Evolutionary conservation across 2,329 filamentous ascomycete species (phyloP).

Genomic region (Coniochaeta sp.): DNA sequence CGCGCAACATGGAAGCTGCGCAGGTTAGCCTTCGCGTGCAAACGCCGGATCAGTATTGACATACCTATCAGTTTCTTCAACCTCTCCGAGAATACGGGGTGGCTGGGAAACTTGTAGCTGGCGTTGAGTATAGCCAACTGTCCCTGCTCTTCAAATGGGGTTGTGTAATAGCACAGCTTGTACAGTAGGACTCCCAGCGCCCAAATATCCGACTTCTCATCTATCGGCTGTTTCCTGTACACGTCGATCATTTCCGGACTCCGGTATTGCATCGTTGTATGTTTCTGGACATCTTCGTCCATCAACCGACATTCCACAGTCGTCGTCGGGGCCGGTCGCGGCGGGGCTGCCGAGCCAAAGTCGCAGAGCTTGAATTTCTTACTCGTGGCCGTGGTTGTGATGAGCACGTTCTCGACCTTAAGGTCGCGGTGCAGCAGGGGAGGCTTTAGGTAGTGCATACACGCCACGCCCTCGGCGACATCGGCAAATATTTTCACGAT

Average conservation of each 20-base stretch:
- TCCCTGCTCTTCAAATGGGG: constrained; percentile 94
- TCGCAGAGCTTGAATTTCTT: constrained; percentile 93
- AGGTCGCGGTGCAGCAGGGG: constrained; percentile 87
- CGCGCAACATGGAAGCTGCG: constrained; percentile 79
- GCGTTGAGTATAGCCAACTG: constrained; percentile 97
- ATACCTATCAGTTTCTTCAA: constrained; percentile 85
- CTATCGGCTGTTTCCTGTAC: constrained; percentile 90
- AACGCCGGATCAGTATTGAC: constrained; percentile 16
- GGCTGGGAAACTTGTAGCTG: constrained; percentile 82
- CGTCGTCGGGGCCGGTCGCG: constrained; percentile 76
- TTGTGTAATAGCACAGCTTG: constrained; percentile 98
- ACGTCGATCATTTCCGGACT: constrained; percentile 99
- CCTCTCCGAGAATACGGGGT: constrained; percentile 83
- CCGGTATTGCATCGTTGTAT: constrained; percentile 94
- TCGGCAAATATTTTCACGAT: constrained; percentile 96
- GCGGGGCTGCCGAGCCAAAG: constrained; percentile 86
- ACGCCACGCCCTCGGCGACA: constrained; percentile 90
- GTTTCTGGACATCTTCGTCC: constrained; percentile 94
- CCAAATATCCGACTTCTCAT: constrained; percentile 99
- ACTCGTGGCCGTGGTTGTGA: constrained; percentile 59
- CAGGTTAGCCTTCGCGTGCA: constrained; percentile 3
- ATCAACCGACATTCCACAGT: constrained; percentile 84
- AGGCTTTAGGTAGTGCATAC: constrained; percentile 98
- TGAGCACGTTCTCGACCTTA: constrained; percentile 97
- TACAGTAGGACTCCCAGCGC: constrained; percentile 90